A percentile compares a stretch with the other conserved stretches of the same genome.
Conservation (phyloP, 2,329 filamentous ascomycete species). For the Colletotrichum caudatum region DNA sequence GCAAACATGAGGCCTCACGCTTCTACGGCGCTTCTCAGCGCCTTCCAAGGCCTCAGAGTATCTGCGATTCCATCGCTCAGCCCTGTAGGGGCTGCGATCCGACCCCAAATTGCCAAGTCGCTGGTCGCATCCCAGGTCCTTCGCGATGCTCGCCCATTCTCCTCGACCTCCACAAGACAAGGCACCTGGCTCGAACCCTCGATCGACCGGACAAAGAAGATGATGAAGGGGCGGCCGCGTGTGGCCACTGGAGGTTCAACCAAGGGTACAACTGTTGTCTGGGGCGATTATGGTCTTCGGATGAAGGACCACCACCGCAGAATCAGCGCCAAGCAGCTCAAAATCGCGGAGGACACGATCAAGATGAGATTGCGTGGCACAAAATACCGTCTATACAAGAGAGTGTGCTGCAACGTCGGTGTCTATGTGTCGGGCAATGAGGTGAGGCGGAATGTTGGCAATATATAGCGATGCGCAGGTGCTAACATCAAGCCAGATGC, state of each 20-base stretch:
- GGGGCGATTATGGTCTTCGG: constrained; percentile 95
- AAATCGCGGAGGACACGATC: constrained; percentile 94
- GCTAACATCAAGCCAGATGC: constrained; percentile 64
- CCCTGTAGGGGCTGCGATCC: constrained; percentile 51
- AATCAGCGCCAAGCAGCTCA: constrained; percentile 87
- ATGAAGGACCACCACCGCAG: constrained; percentile 94
- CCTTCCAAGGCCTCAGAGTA: constrained; percentile 64
- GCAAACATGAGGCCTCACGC: constrained; percentile 60
- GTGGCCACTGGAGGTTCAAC: constrained; percentile 91
- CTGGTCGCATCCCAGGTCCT: constrained; percentile 51
- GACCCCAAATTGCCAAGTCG: constrained; percentile 46
- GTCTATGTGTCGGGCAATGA: constrained; percentile 97
- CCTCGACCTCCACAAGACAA: constrained; percentile 70
- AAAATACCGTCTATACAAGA: constrained; percentile 92
- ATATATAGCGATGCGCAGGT: neutral
- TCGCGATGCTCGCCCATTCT: constrained; percentile 74
- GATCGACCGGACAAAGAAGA: constrained; percentile 81
- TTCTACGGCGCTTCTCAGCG: constrained; percentile 60
- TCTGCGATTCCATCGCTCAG: constrained; percentile 55
- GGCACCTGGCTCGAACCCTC: constrained; percentile 88
- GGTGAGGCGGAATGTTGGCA: constrained; percentile 56
- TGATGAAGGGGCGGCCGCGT: constrained; percentile 90
- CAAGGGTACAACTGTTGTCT: constrained; percentile 94
- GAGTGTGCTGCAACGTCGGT: constrained; percentile 91
- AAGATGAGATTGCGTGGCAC: constrained; percentile 88